These are phyloP conservation scores for Wickerhamiella domercqiae DNA, from an alignment of 805 yeast genomes.

Conservation along the genomic window DNA sequence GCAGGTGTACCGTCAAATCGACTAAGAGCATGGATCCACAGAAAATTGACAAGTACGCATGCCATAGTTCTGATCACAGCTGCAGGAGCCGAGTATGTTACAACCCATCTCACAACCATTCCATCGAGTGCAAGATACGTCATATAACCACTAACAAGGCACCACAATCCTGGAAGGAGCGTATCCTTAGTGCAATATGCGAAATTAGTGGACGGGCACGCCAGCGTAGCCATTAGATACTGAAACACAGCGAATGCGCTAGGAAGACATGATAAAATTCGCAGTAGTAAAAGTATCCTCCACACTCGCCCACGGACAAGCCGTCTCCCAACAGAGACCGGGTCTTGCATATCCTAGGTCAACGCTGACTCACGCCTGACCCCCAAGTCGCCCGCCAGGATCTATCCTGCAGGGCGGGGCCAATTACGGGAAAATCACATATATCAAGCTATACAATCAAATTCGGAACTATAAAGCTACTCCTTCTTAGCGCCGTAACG, in stretches of 20 bases:
- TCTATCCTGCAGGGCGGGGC: no score
- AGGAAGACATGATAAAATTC: slow-evolving; percentile 56
- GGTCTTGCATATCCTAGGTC: slow-evolving; percentile 9
- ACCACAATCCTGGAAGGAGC: slow-evolving; percentile 44
- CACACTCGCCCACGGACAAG: slow-evolving; percentile 13
- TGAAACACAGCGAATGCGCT: slow-evolving; percentile 36
- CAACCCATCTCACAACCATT: slow-evolving; percentile 80
- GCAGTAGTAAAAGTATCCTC: slow-evolving; percentile 11
- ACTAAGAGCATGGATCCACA: slow-evolving; percentile 52
- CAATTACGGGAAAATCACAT: no score
- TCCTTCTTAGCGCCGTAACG: slow-evolving; percentile 55
- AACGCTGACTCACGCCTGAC: not conserved
- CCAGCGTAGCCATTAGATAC: slow-evolving; percentile 25
- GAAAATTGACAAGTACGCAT: slow-evolving; percentile 57
- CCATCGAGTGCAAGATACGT: slow-evolving; percentile 78
- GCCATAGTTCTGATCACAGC: slow-evolving; percentile 78
- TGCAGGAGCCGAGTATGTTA: slow-evolving; percentile 73
- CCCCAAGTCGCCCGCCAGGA: no score
- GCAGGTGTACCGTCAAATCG: slow-evolving; percentile 52
- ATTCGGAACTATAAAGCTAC: no score
- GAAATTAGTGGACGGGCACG: slow-evolving; percentile 5
- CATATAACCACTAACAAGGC: slow-evolving; percentile 71
- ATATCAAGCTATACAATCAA: no score
- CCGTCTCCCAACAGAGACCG: slow-evolving; percentile 10
- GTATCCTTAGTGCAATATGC: slow-evolving; percentile 14